A percentile compares a stretch with the other conserved stretches of the same genome.
These are phyloP conservation scores for Penicillium sp. DNA, from an alignment of 2,329 filamentous ascomycete species.

Conservation along the genomic window DNA sequence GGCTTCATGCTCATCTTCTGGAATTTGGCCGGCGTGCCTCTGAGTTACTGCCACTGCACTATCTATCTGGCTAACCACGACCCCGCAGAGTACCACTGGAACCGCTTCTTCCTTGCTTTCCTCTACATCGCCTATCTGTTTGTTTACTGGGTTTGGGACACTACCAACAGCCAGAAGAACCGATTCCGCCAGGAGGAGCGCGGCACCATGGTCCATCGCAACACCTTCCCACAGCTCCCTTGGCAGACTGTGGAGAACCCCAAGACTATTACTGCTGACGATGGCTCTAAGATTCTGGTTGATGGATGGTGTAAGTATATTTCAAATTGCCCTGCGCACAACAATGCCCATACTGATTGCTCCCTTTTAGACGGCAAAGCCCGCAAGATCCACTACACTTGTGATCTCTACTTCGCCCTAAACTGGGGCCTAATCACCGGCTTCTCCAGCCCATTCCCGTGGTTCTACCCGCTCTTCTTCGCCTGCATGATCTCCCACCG, in stretches of 20 bases:
- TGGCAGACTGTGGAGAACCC: slow-evolving; percentile 83
- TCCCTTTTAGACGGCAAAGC: slow-evolving; percentile 61
- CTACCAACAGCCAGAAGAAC: slow-evolving; percentile 91
- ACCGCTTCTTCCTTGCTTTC: slow-evolving; percentile 62
- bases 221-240: slow-evolving; percentile 85
- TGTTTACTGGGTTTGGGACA: slow-evolving; percentile 91
- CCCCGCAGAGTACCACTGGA: slow-evolving; percentile 75
- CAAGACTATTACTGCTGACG: slow-evolving; percentile 69
- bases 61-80: slow-evolving; percentile 84
- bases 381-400: slow-evolving; percentile 78
- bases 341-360: slow-evolving; percentile 14
- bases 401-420: slow-evolving; percentile 74
- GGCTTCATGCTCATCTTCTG: slow-evolving; percentile 98
- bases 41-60: slow-evolving; percentile 92
- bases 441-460: slow-evolving; percentile 78
- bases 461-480: slow-evolving; percentile 88
- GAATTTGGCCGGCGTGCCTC: slow-evolving; percentile 88
- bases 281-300: slow-evolving; percentile 73
- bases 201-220: slow-evolving; percentile 66
- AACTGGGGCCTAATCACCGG: slow-evolving; percentile 80
- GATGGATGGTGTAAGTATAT: slow-evolving; percentile 74
- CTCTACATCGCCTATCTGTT: slow-evolving; percentile 74
- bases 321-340: background rate
- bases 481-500: slow-evolving; percentile 76
- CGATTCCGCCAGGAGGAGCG: slow-evolving; percentile 79